Base-by-base conservation (phyloP, 2,329 filamentous ascomycete species). In the Aspergillus uvarum region DNA sequence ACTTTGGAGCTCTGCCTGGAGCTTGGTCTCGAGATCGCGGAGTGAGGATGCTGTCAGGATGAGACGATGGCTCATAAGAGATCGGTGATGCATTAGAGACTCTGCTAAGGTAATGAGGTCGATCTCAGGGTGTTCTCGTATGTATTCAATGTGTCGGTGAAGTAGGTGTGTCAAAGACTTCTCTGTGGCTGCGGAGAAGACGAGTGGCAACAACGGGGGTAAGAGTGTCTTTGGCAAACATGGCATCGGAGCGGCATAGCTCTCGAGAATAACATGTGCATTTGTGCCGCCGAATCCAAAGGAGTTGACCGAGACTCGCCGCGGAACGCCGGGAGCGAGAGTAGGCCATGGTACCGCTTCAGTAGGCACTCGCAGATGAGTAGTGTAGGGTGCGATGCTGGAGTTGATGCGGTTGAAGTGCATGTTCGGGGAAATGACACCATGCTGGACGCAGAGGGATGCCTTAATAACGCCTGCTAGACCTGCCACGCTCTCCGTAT, bases 261-360 rank as follows among this genome's bases (percentile, higher is more conserved):
- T 51, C 54, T 81, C 76, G 26, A 81, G 56, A 22, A 81, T 72
- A 3, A 60, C 62, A 54, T 75, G 70, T 8, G 67, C 69, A 65
- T 75, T 75, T 11, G 70, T 68, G 19, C 73, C 73, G 26, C 72
- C 73, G 38, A 68, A 70, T 0, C 57, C 50, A 59, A 82, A 82
- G 8, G 75, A 75, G 59, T 79, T 81, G 1, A 82, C 72, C 26
- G 77, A 77, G 11, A 76, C 77, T 47, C 76, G 59, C 35, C 62
- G 61, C n/a, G 56, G 61, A 7, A 47, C 49, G 2, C 74, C 42
- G 70, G 70, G 14, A 62, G 54, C 42, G n/a, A 69, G 51, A 3
- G 47, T 19, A 8, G 72, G 63, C 67, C 63, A 72, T 60, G 52
- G 51, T 8, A 53, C 58, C 4, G 65, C 54, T 31, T 66, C 63